Evolutionary conservation across 305 asterid species (phyloP).

Genomic region (Fraxinus dipetala): DNA sequence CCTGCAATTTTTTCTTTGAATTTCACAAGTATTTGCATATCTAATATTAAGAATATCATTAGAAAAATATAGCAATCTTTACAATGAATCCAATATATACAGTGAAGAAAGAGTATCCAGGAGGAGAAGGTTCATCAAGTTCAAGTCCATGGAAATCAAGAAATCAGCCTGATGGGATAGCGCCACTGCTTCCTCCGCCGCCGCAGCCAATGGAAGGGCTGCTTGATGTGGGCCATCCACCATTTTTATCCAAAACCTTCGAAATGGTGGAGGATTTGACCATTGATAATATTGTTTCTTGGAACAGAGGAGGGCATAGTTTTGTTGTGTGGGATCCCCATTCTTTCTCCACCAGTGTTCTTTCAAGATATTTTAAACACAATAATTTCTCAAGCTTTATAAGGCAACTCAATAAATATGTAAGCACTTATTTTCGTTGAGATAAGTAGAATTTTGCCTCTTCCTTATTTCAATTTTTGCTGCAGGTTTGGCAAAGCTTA

Average conservation of each 20-base stretch:
- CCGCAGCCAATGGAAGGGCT: constrained; percentile 51
- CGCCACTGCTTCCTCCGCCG: not conserved
- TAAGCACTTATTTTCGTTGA: constrained; percentile 19
- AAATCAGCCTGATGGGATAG: not conserved
- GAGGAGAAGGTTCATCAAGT: not conserved
- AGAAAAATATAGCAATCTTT: not conserved
- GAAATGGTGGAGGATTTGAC: constrained; percentile 46
- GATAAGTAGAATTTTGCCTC: not conserved
- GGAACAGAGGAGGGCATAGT: constrained; percentile 49
- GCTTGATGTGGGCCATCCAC: constrained; percentile 44
- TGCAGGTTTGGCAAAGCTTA: not conserved
- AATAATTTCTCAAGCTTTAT: constrained; percentile 48
- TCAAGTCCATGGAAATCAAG: not conserved
- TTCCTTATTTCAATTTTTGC: not conserved
- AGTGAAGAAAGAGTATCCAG: constrained; percentile 26
- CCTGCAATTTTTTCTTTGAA: not conserved
- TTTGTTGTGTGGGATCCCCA: constrained; percentile 49
- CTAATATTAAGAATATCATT: not conserved
- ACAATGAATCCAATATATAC: constrained; percentile 26
- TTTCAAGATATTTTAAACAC: constrained; percentile 42
- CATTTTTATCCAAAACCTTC: constrained; percentile 40
- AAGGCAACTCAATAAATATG: constrained; percentile 45
- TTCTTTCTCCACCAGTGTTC: constrained; percentile 33
- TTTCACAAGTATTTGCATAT: not conserved
- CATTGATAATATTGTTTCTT: constrained; percentile 36